Conservation (phyloP, 116 monocot genomes). For the Iris pallida region DNA sequence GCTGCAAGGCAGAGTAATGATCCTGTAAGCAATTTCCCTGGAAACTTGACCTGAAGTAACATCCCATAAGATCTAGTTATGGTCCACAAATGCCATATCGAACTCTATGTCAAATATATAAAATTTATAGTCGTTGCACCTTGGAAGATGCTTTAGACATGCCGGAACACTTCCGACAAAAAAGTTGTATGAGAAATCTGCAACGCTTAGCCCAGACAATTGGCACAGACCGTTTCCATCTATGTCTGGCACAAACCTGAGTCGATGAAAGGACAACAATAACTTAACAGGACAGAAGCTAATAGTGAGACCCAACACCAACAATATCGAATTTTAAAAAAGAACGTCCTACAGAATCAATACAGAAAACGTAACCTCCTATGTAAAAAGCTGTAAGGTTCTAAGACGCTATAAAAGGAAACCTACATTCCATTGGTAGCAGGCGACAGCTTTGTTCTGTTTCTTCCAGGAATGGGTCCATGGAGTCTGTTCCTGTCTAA, state of each 20-base stretch:
- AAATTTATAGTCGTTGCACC: conserved; percentile 21
- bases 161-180: conserved; percentile 47
- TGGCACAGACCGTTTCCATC: conserved; percentile 29
- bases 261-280: neutral
- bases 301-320: too few relatives aligned
- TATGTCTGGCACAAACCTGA: conserved; percentile 20
- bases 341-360: neutral
- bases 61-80: conserved; percentile 2
- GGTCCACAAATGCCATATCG: neutral
- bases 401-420: conserved; percentile 3
- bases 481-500: conserved; percentile 43
- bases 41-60: conserved; percentile 42
- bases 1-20: conserved; percentile 36
- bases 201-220: conserved; percentile 28
- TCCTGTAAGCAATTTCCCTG: conserved; percentile 63
- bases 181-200: conserved; percentile 65
- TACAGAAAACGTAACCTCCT: neutral
- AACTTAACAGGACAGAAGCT: neutral
- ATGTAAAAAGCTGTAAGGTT: neutral
- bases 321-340: too few relatives aligned
- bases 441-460: conserved; percentile 4
- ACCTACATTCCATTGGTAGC: conserved; percentile 23
- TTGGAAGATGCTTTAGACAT: conserved; percentile 52
- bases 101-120: neutral
- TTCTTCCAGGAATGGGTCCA: conserved; percentile 27